Percentiles rank a stretch among this genome's conserved stretches.
Evolutionary conservation across 164 flowering plant species (phyloP).

Genomic region (Magnolia kwangsiensis): DNA sequence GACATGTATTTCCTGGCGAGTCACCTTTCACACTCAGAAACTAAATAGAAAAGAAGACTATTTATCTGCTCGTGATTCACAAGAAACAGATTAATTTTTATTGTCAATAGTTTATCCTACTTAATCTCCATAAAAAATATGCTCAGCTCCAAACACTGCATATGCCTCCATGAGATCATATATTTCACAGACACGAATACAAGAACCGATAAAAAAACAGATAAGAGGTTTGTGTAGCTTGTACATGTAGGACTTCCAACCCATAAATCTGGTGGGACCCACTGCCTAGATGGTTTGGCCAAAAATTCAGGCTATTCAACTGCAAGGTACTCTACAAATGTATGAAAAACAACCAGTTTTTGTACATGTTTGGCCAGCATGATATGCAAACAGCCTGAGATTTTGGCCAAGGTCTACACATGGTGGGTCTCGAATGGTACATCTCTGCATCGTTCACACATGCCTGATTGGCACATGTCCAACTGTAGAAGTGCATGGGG

Average conservation of each 20-base stretch:
- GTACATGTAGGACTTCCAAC: not conserved
- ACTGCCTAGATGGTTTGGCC: not conserved
- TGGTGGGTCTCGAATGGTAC: too few relatives aligned
- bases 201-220: too few relatives aligned
- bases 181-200: too few relatives aligned
- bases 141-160: not conserved
- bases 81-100: not conserved
- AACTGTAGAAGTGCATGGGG: too few relatives aligned
- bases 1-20: slow-evolving; percentile 16
- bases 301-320: not conserved
- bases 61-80: not conserved
- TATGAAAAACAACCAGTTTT: not conserved
- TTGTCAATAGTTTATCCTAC: not conserved
- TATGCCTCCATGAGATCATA: not conserved
- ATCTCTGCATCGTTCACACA: too few relatives aligned
- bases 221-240: not conserved
- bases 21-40: not conserved
- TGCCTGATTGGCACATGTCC: too few relatives aligned
- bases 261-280: not conserved
- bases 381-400: too few relatives aligned
- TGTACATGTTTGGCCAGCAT: too few relatives aligned
- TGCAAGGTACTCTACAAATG: not conserved
- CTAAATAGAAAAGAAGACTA: not conserved
- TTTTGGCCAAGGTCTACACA: too few relatives aligned
- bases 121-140: not conserved